Conservation (phyloP, 306 rosid genomes). For the Trifolium fragiferum region DNA sequence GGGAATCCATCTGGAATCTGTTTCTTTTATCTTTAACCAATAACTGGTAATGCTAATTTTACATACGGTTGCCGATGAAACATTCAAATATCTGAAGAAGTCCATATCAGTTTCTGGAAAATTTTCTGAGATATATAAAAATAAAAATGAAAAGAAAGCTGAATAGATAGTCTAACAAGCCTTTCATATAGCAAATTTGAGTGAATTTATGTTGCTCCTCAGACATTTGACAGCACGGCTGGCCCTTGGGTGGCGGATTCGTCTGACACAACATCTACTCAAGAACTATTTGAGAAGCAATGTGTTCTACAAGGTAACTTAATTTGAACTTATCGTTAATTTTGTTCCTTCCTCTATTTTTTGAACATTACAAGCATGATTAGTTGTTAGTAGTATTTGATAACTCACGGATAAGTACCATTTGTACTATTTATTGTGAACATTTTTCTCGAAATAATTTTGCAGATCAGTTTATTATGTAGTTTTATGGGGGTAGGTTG, state of each 20-base stretch:
- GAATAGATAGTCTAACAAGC: slow-evolving; percentile 23
- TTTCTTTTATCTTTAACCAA: slow-evolving; percentile 15
- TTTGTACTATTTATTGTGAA: slow-evolving; percentile 27
- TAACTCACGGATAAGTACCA: slow-evolving; percentile 4
- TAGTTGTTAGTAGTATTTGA: slow-evolving; percentile 25
- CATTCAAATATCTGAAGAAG: slow-evolving; percentile 2
- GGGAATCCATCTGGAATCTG: slow-evolving; percentile 14
- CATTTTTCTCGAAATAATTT: slow-evolving; percentile 11
- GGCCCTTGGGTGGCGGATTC: slow-evolving; percentile 98
- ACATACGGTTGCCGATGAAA: slow-evolving; percentile 25
- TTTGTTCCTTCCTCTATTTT: slow-evolving; percentile 13
- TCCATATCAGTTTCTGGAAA: slow-evolving; percentile 30
- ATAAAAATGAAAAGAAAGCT: neutral
- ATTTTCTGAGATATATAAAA: neutral
- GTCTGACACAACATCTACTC: slow-evolving; percentile 89
- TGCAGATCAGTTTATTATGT: slow-evolving; percentile 6
- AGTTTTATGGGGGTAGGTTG: neutral
- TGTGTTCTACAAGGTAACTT: slow-evolving; percentile 90
- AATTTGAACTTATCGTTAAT: slow-evolving; percentile 31
- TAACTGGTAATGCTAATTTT: slow-evolving; percentile 28
- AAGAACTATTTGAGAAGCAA: slow-evolving; percentile 82
- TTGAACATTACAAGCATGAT: slow-evolving; percentile 17
- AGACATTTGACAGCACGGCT: slow-evolving; percentile 89
- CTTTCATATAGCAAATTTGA: slow-evolving; percentile 31
- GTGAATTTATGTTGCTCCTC: slow-evolving; percentile 43